These are phyloP conservation scores for Cronartium ribicola DNA, from an alignment of 1,284 basidiomycete genomes.

Conservation along the genomic window DNA sequence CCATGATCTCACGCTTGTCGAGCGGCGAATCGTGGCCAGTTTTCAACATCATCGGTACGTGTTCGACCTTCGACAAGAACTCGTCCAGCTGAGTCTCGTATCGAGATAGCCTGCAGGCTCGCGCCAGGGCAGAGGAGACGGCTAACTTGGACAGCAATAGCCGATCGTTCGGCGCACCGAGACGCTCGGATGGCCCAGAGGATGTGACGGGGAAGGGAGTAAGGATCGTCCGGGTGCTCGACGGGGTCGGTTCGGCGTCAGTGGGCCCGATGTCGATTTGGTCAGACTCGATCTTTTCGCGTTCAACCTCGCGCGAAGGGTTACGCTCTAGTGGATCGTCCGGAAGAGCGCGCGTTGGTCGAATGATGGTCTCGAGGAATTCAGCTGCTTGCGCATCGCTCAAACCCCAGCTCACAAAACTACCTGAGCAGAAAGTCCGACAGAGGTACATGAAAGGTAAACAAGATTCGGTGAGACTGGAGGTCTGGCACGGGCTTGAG, in stretches of 20 bases:
- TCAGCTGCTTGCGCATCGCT: constrained; percentile 12
- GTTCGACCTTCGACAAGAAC: constrained; percentile 37
- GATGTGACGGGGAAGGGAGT: constrained; percentile 18
- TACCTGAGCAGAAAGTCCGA: constrained; percentile 16
- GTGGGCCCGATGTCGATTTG: constrained; percentile 23
- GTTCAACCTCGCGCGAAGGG: constrained; percentile 12
- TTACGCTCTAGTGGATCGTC: constrained; percentile 12
- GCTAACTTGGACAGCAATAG: constrained; percentile 26
- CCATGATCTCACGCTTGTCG: constrained; percentile 30
- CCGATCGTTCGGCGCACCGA: constrained; percentile 1
- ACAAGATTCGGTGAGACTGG: too few species aligned
- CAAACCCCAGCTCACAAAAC: constrained; percentile 36
- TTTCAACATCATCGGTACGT: constrained; percentile 25
- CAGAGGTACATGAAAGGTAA: background rate
- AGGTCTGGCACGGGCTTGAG: too few species aligned
- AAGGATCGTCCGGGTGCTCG: constrained; percentile 14
- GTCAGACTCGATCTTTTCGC: constrained; percentile 26
- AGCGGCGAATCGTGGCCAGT: constrained; percentile 31
- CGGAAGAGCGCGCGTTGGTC: background rate
- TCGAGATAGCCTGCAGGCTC: constrained; percentile 31
- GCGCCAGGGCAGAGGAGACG: constrained; percentile 21
- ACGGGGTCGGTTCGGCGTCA: background rate
- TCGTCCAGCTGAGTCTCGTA: constrained; percentile 32
- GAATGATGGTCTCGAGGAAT: constrained; percentile 22
- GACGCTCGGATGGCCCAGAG: background rate